phyloP scores from a whole-genome alignment of 345 rosid species.

The Crucihimalaya himalaica region DNA sequence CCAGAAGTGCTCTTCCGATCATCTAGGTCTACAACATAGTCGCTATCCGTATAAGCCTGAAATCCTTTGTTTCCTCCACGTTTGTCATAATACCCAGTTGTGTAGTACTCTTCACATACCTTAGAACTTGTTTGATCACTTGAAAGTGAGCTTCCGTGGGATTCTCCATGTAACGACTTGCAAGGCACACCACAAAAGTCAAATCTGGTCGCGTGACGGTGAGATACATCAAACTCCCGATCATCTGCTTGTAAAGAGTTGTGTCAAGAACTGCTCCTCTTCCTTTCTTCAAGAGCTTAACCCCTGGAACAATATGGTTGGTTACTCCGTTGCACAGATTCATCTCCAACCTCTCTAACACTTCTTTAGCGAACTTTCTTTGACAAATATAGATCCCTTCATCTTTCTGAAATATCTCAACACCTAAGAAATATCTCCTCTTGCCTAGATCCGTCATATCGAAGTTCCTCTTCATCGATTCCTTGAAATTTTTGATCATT shows the following conservation, averaged over 20 bases:
- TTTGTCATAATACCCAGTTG: not conserved
- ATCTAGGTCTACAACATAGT: not conserved
- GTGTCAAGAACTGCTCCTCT: no score
- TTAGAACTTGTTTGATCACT: not conserved
- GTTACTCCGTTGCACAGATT: no score
- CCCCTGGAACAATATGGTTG: no score
- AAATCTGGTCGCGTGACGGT: not conserved
- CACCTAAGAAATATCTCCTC: not conserved
- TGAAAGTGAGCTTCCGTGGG: not conserved
- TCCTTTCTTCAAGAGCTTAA: no score
- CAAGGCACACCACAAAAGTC: not conserved
- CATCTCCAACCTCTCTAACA: no score
- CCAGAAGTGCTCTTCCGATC: not conserved
- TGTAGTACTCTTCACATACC: not conserved
- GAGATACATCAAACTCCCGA: not conserved
- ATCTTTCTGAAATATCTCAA: not conserved
- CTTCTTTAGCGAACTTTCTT: no score
- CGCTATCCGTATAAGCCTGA: no score
- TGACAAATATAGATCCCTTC: no score
- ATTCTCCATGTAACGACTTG: not conserved
- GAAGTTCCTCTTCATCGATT: not conserved
- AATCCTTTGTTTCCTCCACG: not conserved
- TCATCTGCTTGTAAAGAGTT: not conserved
- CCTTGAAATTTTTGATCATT: not conserved
- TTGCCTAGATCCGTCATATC: not conserved